Evolutionary conservation across 768 basidiomycete species (phyloP), one percentile per base, ranked within the genome.

Genomic region (Hebeloma cylindrosporum): DNA sequence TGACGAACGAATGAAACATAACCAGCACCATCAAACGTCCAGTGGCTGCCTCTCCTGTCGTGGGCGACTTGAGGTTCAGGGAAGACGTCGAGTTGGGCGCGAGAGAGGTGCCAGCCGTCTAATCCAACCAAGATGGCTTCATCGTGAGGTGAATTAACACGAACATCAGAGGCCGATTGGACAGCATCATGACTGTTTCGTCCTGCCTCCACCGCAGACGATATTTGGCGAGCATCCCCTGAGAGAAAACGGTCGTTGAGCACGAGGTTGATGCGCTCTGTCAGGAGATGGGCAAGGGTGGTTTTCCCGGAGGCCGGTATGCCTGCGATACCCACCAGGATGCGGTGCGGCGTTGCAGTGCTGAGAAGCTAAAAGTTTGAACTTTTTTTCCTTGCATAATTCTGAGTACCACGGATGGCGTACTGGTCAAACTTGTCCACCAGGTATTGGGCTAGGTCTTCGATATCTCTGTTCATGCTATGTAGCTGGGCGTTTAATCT

Each of bases 41-140:
- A 95, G 53, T 93, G 88, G 10, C 76, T 83, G 2, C 94, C 94
- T 16, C 93, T 79, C 34, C 90, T 45, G 76, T 84, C 84, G 53
- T 86, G 81, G 0, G 93, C 92, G 29, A 82, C 75, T 40, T 76
- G 71, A 0, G 93, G 85, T 61, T 96, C 82, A 10, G 81, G 79
- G 59, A 93, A 77, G 16, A 67, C 59, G 56, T 89, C 89, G 20
- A 98, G 78, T 51, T 88, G 81, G 3, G 80, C 77, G 17, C 91
- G 80, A 13, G 88, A 78, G 47, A 87, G 73, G 62, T 98, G 94
- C 92, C 93, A 98, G 8, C 95, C 94, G 60, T 97, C 94, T 28
- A 93, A 71, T 5, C 87, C 80, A 7, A 96, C 78, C 31, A 91
- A 75, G 23, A 87, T 71, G 4, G 83, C 88, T 11, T 62, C 47